Evolutionary conservation across 2,329 filamentous ascomycete genomes (phyloP).

Genomic region (Sphaceloma murrayae): DNA sequence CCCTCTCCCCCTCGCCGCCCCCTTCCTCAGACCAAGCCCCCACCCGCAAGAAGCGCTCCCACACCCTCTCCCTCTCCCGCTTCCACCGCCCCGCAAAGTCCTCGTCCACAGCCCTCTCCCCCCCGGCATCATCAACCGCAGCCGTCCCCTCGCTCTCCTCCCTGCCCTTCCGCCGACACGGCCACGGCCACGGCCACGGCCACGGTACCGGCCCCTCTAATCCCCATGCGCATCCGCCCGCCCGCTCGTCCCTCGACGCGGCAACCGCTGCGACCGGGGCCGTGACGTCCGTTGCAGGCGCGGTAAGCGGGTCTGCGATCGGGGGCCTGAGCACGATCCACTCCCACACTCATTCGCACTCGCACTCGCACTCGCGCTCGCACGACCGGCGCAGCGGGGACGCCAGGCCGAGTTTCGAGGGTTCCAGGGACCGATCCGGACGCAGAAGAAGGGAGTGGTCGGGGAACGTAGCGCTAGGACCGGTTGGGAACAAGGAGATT

Average conservation of each 20-base stretch:
- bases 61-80: slow-evolving; percentile 1
- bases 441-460: too few relatives aligned
- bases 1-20: neutral
- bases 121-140: neutral
- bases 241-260: neutral
- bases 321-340: too few relatives aligned
- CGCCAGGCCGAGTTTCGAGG: too few relatives aligned
- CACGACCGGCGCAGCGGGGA: too few relatives aligned
- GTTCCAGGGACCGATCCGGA: too few relatives aligned
- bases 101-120: neutral
- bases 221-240: neutral
- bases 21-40: neutral
- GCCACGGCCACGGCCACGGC: neutral
- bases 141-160: slow-evolving; percentile 9
- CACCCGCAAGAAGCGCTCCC: slow-evolving; percentile 5
- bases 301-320: too few relatives aligned
- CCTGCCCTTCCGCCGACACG: slow-evolving; percentile 4
- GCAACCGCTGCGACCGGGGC: too few relatives aligned
- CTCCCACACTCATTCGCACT: too few relatives aligned
- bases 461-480: slow-evolving; percentile 10
- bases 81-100: neutral
- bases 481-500: slow-evolving; percentile 20
- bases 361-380: too few relatives aligned
- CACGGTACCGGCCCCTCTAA: neutral
- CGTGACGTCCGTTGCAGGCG: too few relatives aligned